phyloP scores from a whole-genome alignment of 805 yeast genomes.

The Cyberlindnera nakhonratchasimensis region DNA sequence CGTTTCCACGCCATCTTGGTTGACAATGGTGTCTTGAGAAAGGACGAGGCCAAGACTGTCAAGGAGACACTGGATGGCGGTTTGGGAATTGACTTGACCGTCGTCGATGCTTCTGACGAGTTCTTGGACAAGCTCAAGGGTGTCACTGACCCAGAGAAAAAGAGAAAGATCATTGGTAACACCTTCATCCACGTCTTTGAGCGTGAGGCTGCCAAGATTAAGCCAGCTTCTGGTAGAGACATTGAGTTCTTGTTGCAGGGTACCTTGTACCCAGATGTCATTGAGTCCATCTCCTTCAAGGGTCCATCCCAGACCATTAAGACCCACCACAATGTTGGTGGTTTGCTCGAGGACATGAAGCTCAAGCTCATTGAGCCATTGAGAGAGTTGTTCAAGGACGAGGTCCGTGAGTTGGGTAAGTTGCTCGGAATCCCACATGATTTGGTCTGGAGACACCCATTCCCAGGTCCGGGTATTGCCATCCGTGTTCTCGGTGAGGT shows the following conservation, averaged over 20 bases:
- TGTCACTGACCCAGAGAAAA: slow-evolving; percentile 97
- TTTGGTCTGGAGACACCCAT: slow-evolving; percentile 99
- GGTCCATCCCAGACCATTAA: slow-evolving; percentile 99
- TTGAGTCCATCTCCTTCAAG: slow-evolving; percentile 97
- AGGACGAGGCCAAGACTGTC: slow-evolving; percentile 86
- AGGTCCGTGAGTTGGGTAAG: slow-evolving; percentile 95
- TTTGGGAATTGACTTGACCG: slow-evolving; percentile 90
- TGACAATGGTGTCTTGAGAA: slow-evolving; percentile 96
- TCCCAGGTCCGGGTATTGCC: slow-evolving; percentile 99
- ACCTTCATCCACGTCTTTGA: slow-evolving; percentile 96
- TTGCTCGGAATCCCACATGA: slow-evolving; percentile 93
- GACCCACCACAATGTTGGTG: slow-evolving; percentile 99
- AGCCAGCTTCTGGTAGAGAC: slow-evolving; percentile 84
- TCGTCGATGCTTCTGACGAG: slow-evolving; percentile 90
- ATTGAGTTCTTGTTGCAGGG: slow-evolving; percentile 95
- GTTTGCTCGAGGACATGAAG: slow-evolving; percentile 96
- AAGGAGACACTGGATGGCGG: slow-evolving; percentile 89
- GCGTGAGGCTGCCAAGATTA: slow-evolving; percentile 88
- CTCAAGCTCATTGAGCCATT: slow-evolving; percentile 97
- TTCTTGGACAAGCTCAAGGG: slow-evolving; percentile 86
- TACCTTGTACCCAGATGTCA: slow-evolving; percentile 96
- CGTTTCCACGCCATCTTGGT: slow-evolving; percentile 98
- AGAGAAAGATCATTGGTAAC: slow-evolving; percentile 97
- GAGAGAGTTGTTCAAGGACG: slow-evolving; percentile 98
- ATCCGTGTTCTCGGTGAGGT: slow-evolving; percentile 98